Base-by-base conservation (phyloP, 2,329 filamentous ascomycete species). In the Phymatotrichopsis omnivora region DNA sequence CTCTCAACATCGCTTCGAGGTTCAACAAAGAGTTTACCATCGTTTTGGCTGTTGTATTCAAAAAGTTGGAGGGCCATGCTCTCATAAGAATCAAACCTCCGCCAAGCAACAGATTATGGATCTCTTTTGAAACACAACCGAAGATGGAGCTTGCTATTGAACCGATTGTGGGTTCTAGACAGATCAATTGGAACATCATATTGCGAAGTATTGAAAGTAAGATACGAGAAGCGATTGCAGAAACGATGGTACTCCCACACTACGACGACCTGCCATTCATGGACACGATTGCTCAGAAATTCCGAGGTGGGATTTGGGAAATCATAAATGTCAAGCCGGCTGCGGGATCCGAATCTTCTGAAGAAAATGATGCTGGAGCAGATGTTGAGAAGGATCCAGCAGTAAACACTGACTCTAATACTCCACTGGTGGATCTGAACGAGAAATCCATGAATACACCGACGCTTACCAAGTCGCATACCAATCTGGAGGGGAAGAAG, bases 251-350 rank as follows among this genome's bases (percentile, higher is more conserved):
- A 2, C 70, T 81, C 45, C 91, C 91, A 0, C 93, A 93, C 60
- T 98, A 91, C 89, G 91, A 98, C 55, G 91, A 98, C 61, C 74
- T 85, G 19, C 86, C 91, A 0, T 96, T 98, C 63, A 81, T 85
- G 60, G 77, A 82, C 57, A 96, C 86, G 0, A 72, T 79, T 45
- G 69, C 75, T 45, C 85, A 94, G 61, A 66, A 69, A 16, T 86
- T 85, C 71, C 75, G 91, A 56, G 91, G 89, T 8, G 91, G 91
- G 0, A 82, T 96, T 16, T 98, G 77, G 77, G 53, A 56, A 42
- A 32, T 22, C 42, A 30, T 3, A 19, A 29, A 3, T 17, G 54
- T 57, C 8, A 47, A 49, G 29, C 51, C 38, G 17, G 42, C 46
- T 5, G 47, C 40, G 42, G 56, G 50, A 16, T 58, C 56, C 1